Conservation (phyloP, 2,329 filamentous ascomycete genomes). For the Curvularia sp. region DNA sequence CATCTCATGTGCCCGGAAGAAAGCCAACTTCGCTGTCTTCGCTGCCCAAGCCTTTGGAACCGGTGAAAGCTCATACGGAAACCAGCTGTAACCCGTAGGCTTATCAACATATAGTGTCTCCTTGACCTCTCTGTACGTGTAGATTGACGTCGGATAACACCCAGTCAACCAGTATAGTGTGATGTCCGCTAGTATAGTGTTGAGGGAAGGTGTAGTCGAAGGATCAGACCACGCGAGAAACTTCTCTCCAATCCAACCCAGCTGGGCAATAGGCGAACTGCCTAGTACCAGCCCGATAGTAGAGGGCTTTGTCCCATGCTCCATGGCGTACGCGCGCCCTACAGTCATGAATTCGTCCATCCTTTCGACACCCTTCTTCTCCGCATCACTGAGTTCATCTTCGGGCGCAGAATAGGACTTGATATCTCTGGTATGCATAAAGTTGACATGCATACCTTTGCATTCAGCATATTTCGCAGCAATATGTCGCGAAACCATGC, state of each 20-base stretch:
- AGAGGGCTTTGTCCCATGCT: constrained; percentile 62
- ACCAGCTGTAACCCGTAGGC: constrained; percentile 54
- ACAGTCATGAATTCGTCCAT: constrained; percentile 49
- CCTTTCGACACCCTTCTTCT: constrained; percentile 51
- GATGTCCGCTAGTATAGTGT: constrained; percentile 58
- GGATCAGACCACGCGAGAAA: constrained; percentile 61
- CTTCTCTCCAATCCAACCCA: constrained; percentile 67
- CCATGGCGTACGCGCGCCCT: constrained; percentile 59
- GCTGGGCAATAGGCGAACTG: constrained; percentile 62
- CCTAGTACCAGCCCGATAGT: constrained; percentile 64
- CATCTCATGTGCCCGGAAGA: constrained; percentile 45
- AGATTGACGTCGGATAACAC: constrained; percentile 58
- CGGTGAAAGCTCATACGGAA: constrained; percentile 52
- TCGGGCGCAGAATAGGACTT: constrained; percentile 21
- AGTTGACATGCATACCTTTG: constrained; percentile 53
- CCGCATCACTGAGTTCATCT: constrained; percentile 37
- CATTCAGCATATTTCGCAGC: constrained; percentile 55
- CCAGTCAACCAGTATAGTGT: constrained; percentile 65
- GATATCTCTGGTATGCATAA: constrained; percentile 34
- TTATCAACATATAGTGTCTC: constrained; percentile 46
- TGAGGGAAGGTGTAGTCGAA: constrained; percentile 40
- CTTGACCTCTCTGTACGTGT: constrained; percentile 55
- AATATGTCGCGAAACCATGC: constrained; percentile 54
- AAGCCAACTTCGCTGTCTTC: constrained; percentile 49
- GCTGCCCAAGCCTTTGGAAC: constrained; percentile 52